phyloP scores from a whole-genome alignment of 2,329 filamentous ascomycete genomes.

The Botrytis deweyae region DNA sequence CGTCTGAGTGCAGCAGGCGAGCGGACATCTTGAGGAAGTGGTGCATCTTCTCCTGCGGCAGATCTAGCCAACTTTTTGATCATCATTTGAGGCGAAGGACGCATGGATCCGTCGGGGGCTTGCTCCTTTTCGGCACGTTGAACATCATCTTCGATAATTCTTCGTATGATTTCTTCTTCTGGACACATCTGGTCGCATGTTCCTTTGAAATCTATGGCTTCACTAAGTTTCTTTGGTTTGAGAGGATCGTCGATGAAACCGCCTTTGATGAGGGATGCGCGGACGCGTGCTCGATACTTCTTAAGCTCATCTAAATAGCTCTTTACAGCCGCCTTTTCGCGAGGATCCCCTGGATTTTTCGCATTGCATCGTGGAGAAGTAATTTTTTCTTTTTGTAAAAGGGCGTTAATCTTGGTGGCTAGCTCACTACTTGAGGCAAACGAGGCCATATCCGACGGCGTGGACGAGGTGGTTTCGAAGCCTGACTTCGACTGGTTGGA shows the following conservation, averaged over 20 bases:
- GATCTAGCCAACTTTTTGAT: conserved; percentile 67
- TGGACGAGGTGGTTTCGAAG: background rate
- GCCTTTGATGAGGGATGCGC: conserved; percentile 56
- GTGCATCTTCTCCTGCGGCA: conserved; percentile 65
- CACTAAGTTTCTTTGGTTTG: conserved; percentile 58
- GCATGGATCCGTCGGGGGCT: conserved; percentile 43
- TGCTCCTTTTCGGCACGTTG: conserved; percentile 54
- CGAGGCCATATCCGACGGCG: background rate
- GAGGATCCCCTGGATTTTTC: conserved; percentile 25
- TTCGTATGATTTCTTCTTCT: conserved; percentile 62
- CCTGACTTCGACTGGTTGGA: conserved; percentile 6
- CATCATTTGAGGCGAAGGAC: conserved; percentile 55
- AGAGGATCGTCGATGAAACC: conserved; percentile 65
- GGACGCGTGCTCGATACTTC: conserved; percentile 55
- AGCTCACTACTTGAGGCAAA: conserved; percentile 31
- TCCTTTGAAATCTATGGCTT: conserved; percentile 66
- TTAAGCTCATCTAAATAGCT: conserved; percentile 56
- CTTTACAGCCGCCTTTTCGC: conserved; percentile 51
- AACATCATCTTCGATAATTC: conserved; percentile 61
- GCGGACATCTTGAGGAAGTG: conserved; percentile 66
- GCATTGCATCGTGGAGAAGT: conserved; percentile 26
- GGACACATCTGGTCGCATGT: conserved; percentile 71
- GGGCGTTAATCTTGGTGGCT: conserved; percentile 52
- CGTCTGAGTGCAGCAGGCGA: conserved; percentile 57
- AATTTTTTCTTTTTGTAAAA: conserved; percentile 52